Percentiles rank a stretch among this genome's conserved stretches.
phyloP scores from a whole-genome alignment of 2,329 filamentous ascomycete genomes.

The Cucurbitaria berberidis region DNA sequence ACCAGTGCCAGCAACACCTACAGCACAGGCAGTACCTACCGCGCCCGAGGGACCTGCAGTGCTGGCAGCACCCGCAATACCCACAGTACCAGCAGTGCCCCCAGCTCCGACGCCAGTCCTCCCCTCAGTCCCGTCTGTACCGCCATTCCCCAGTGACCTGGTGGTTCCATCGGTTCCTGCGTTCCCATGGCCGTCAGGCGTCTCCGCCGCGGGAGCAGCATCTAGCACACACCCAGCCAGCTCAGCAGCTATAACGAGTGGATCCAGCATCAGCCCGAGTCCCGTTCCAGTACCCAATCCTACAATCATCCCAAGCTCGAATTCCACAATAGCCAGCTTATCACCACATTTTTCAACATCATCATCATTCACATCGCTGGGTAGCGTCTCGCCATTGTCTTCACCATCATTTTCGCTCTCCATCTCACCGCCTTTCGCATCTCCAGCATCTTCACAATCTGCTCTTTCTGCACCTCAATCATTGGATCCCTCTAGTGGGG shows the following conservation, averaged over 20 bases:
- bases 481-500: constrained; percentile 15
- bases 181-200: constrained; percentile 41
- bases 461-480: neutral
- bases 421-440: neutral
- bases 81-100: constrained; percentile 9
- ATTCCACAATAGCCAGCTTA: constrained; percentile 23
- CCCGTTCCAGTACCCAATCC: constrained; percentile 7
- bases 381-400: constrained; percentile 6
- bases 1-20: neutral
- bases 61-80: neutral
- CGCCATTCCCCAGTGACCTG: constrained; percentile 44
- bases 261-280: constrained; percentile 7
- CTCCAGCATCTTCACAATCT: neutral
- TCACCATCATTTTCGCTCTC: constrained; percentile 21
- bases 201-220: constrained; percentile 11
- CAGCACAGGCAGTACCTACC: constrained; percentile 8
- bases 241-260: constrained; percentile 15
- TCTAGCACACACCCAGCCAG: constrained; percentile 7
- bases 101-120: constrained; percentile 6
- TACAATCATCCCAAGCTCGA: constrained; percentile 10
- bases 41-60: neutral
- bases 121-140: constrained; percentile 38
- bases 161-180: constrained; percentile 36
- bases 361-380: constrained; percentile 1
- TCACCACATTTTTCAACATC: neutral